phyloP scores from a whole-genome alignment of 2,329 filamentous ascomycete genomes.

The Venturiaceae sp. region DNA sequence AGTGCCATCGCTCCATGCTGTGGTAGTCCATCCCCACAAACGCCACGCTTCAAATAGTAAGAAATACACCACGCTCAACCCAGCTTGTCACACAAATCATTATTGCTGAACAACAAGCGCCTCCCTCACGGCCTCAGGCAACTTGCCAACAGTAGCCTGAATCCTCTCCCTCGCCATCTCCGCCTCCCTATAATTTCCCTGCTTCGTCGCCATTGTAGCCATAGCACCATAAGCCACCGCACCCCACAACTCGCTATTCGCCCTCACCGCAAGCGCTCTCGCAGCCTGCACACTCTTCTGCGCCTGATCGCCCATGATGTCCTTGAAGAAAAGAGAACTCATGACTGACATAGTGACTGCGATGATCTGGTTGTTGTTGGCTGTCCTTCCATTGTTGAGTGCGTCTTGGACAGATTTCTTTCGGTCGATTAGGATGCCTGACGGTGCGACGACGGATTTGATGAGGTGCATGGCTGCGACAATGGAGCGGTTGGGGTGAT shows the following conservation, averaged over 20 bases:
- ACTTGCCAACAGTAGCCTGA: constrained; percentile 14
- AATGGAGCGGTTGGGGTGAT: constrained; percentile 65
- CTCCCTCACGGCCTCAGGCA: constrained; percentile 11
- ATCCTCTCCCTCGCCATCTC: constrained; percentile 34
- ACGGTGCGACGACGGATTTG: constrained; percentile 53
- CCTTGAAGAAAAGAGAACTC: constrained; percentile 71
- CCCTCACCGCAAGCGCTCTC: constrained; percentile 47
- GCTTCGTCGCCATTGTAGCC: constrained; percentile 64
- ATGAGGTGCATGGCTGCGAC: constrained; percentile 69
- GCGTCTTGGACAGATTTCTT: constrained; percentile 72
- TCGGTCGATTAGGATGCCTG: constrained; percentile 58
- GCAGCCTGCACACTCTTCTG: constrained; percentile 38
- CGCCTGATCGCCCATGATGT: constrained; percentile 58
- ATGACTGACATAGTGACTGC: constrained; percentile 78
- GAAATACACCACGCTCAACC: not conserved
- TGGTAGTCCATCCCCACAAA: too few species aligned
- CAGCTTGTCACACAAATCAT: not conserved
- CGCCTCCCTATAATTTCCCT: constrained; percentile 45
- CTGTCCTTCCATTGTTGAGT: constrained; percentile 57
- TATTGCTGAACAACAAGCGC: constrained; percentile 1
- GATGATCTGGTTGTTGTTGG: constrained; percentile 70
- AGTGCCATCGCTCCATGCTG: too few species aligned
- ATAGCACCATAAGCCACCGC: constrained; percentile 71
- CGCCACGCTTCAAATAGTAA: not conserved
- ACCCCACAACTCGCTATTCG: constrained; percentile 25